Conservation (phyloP, 2,329 filamentous ascomycete species). For the Aureobasidium sp. region DNA sequence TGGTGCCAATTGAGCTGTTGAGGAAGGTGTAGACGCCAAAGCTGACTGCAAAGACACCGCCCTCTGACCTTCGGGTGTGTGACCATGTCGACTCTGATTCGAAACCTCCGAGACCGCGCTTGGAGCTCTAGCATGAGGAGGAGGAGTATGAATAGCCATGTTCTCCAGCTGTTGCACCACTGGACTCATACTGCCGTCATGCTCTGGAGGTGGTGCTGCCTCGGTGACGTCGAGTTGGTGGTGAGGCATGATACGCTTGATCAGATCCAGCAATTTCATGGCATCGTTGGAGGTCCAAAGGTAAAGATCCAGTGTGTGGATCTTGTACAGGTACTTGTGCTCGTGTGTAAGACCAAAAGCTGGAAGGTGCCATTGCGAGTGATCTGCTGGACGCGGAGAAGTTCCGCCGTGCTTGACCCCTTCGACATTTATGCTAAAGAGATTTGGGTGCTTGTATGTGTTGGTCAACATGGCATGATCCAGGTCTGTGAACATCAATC, state of each 20-base stretch:
- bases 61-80: conserved; percentile 28
- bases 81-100: conserved; percentile 32
- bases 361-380: conserved; percentile 76
- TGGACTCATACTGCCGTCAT: conserved; percentile 64
- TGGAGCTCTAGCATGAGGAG: conserved; percentile 50
- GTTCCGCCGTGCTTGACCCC: conserved; percentile 36
- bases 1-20: conserved; percentile 64
- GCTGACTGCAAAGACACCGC: conserved; percentile 6
- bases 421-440: conserved; percentile 74
- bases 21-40: conserved; percentile 37
- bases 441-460: conserved; percentile 77
- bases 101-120: conserved; percentile 33
- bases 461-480: conserved; percentile 72
- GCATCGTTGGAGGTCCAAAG: conserved; percentile 83
- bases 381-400: conserved; percentile 50
- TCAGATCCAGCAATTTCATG: conserved; percentile 72
- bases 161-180: conserved; percentile 80
- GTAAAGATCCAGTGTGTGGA: conserved; percentile 81
- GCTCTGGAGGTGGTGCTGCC: conserved; percentile 58
- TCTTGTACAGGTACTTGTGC: conserved; percentile 81
- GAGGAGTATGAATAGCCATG: conserved; percentile 70
- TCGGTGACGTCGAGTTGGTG: conserved; percentile 70
- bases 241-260: conserved; percentile 70
- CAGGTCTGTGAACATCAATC: conserved; percentile 58
- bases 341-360: conserved; percentile 77